These are phyloP conservation scores for Amaranthus tricolor DNA, from an alignment of 179 eudicot species.

Conservation along the genomic window DNA sequence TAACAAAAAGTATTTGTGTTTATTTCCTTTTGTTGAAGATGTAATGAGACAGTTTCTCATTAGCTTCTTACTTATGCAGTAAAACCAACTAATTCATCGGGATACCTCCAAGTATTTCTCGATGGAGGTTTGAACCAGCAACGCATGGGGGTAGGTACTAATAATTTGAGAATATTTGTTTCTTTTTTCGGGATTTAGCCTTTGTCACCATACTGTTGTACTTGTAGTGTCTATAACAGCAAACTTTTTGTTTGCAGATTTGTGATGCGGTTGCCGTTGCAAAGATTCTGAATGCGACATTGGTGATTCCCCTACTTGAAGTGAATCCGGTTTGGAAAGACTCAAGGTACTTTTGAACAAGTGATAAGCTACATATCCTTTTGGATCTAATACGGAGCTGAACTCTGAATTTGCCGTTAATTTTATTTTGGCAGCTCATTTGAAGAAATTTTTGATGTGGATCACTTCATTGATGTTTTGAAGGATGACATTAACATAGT, in stretches of 20 bases:
- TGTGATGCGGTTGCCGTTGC: conserved; percentile 99
- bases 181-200: neutral
- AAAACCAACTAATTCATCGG: conserved; percentile 61
- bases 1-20: neutral
- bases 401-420: conserved; percentile 18
- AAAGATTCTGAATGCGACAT: conserved; percentile 88
- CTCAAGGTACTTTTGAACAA: conserved; percentile 55
- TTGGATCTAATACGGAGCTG: conserved; percentile 15
- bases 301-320: conserved; percentile 95
- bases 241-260: conserved; percentile 36
- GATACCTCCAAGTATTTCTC: conserved; percentile 90
- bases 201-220: neutral
- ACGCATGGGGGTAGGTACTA: conserved; percentile 88
- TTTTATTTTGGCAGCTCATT: conserved; percentile 60
- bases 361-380: conserved; percentile 4
- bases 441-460: conserved; percentile 91
- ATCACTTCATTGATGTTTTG: conserved; percentile 78
- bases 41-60: conserved; percentile 13
- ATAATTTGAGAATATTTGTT: conserved; percentile 5
- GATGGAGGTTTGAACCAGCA: conserved; percentile 99
- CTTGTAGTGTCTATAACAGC: conserved; percentile 14
- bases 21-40: neutral
- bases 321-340: conserved; percentile 98
- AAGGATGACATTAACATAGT: conserved; percentile 83
- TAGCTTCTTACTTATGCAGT: conserved; percentile 38